Evolutionary conservation across 176 grass and related monocot species (phyloP).

Genomic region (Cenchrus americanus): DNA sequence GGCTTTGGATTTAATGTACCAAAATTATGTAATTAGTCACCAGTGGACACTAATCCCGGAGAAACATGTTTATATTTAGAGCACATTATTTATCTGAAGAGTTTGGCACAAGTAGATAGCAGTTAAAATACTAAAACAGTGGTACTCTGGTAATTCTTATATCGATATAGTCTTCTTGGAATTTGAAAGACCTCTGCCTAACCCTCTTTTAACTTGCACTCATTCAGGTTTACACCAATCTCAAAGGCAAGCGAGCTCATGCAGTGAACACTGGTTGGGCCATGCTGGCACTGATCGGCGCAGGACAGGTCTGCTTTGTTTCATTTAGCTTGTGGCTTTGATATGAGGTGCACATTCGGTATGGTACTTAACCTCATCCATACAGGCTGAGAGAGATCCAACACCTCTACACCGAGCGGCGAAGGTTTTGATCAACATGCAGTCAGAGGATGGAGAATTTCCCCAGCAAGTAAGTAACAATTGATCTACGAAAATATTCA

Average conservation of each 20-base stretch:
- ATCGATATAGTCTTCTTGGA: not conserved
- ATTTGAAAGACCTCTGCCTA: not conserved
- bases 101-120: no score
- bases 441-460: conserved; percentile 81
- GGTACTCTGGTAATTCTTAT: no score
- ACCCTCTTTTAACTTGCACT: conserved; percentile 22
- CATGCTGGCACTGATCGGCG: conserved; percentile 79
- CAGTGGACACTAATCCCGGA: no score
- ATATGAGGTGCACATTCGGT: conserved; percentile 15
- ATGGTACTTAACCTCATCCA: not conserved
- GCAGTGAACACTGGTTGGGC: conserved; percentile 85
- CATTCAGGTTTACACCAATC: conserved; percentile 89
- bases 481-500: no score
- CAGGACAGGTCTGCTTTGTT: conserved; percentile 66
- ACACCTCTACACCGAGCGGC: conserved; percentile 68
- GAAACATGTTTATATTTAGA: no score
- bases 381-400: conserved; percentile 76
- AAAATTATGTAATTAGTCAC: no score
- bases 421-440: conserved; percentile 78
- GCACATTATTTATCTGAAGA: no score
- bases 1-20: no score
- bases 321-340: conserved; percentile 17
- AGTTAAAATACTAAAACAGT: no score
- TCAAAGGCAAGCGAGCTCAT: conserved; percentile 67
- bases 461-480: conserved; percentile 78